A percentile compares a stretch with the other conserved stretches of the same genome.
phyloP scores from a whole-genome alignment of 2,329 filamentous ascomycete species.

The Colletotrichum filicis region DNA sequence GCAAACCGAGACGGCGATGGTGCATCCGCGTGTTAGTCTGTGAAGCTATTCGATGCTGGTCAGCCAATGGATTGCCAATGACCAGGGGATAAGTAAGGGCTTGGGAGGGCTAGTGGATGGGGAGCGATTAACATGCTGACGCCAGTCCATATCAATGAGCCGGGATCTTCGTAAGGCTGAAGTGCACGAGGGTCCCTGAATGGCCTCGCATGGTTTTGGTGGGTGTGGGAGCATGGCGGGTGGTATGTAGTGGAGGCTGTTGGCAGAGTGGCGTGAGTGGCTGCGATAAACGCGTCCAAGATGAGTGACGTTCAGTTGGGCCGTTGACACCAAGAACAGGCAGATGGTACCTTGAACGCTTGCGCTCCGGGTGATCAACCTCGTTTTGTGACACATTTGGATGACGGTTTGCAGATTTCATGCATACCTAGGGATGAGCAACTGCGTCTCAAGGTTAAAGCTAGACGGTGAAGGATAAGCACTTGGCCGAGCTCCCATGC shows the following conservation, averaged over 20 bases:
- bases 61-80: constrained; percentile 28
- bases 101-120: constrained; percentile 22
- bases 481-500: constrained; percentile 15
- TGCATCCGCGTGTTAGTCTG: constrained; percentile 9
- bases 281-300: constrained; percentile 10
- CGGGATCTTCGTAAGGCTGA: constrained; percentile 37
- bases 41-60: constrained; percentile 1
- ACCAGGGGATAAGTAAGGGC: constrained; percentile 8
- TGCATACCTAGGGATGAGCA: constrained; percentile 20
- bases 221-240: background rate
- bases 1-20: constrained; percentile 6
- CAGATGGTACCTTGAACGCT: background rate
- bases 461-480: constrained; percentile 23
- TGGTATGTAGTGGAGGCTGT: constrained; percentile 1
- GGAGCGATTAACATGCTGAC: constrained; percentile 32
- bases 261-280: constrained; percentile 23
- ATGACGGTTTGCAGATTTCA: constrained; percentile 26
- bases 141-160: constrained; percentile 13
- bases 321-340: constrained; percentile 1
- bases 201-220: constrained; percentile 4
- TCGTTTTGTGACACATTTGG: constrained; percentile 19
- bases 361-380: background rate
- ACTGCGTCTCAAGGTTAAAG: constrained; percentile 22
- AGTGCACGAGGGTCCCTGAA: constrained; percentile 17
- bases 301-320: constrained; percentile 22